Evolutionary conservation across 1,284 basidiomycete genomes (phyloP), one percentile per base, ranked within the genome.

Genomic region (Trichosporon inkin): DNA sequence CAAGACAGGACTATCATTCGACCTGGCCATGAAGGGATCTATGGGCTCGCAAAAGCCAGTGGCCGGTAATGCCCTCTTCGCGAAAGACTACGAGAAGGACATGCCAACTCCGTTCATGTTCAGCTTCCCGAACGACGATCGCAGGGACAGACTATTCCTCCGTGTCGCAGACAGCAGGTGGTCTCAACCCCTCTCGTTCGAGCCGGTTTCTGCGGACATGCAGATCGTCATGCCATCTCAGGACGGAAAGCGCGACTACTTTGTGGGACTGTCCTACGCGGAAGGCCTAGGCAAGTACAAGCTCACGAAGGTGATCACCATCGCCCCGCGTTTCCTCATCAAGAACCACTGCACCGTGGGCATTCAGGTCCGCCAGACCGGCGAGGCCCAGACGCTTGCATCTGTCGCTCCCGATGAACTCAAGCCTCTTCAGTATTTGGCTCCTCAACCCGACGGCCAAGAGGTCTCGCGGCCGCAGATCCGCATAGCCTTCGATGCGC

Each of bases 281-380:
- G 94, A 97, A 75, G 95, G 95, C 4, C 80, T 89, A 24, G 96
- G 96, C 52, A 96, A 94, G 82, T 99, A 98, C 79, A 97, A 98
- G 76, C 81, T 99, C 52, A 89, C 88, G 28, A 98, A 98, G 79
- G 89, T 98, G 64, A 88, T 99, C 70, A 96, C 91, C 1, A 80
- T 99, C 39, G 83, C 89, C 6, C 96, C 96, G 13, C 85, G 95
- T 28, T 99, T 95, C 81, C 80, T 98, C 63, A 79, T 99, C 71
- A 89, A 88, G 76, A 99, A 98, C 79, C 83, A 85, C 65, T 83
- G 92, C 36, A 71, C 80, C 5, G 84, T 86, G 58, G 69, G 86
- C 0, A 82, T 99, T 44, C 85, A 85, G 52, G 86, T 95, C 77
- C 86, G 96, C 32, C 92, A 98, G 76, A 87, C 92, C 68, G 89